Percentiles rank a stretch among this genome's conserved stretches.
Evolutionary conservation across 208 protist species (phyloP).

Genomic region (Angomonas deanei): DNA sequence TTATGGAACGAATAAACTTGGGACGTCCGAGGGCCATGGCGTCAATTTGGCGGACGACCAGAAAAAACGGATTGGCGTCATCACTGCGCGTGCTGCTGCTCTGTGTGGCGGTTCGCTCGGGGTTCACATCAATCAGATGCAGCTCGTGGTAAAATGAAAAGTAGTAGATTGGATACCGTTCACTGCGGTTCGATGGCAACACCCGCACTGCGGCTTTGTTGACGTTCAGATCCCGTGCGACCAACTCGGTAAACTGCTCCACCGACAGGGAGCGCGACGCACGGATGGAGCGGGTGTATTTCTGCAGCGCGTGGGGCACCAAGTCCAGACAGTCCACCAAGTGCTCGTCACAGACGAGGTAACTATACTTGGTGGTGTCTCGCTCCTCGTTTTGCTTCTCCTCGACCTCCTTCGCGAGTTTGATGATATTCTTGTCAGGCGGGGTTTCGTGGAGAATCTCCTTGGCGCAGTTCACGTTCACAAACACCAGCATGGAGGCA

Average conservation of each 20-base stretch:
- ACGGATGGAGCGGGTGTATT: too few species aligned
- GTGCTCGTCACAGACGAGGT: conserved; percentile 25
- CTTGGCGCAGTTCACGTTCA: conserved; percentile 36
- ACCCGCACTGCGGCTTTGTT: too few species aligned
- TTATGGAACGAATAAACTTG: not conserved
- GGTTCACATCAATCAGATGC: too few species aligned
- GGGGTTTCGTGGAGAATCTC: conserved; percentile 25
- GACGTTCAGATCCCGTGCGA: too few species aligned
- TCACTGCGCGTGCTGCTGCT: not conserved
- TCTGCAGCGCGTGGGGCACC: conserved; percentile 17
- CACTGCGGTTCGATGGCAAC: too few species aligned
- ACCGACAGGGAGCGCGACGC: too few species aligned
- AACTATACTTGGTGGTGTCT: conserved; percentile 19
- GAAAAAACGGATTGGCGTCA: conserved; percentile 9
- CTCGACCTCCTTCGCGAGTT: conserved; percentile 28
- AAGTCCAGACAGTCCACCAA: conserved; percentile 44
- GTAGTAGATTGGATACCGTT: too few species aligned
- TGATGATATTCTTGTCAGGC: conserved; percentile 23
- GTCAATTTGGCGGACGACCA: not conserved
- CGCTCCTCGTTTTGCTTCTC: conserved; percentile 16
- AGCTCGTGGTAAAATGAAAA: too few species aligned
- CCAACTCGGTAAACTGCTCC: too few species aligned
- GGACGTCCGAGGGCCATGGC: not conserved
- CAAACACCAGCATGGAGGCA: conserved; percentile 65
- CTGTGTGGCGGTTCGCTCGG: too few species aligned